Evolutionary conservation across 139 green algal genomes (phyloP), one percentile per base, ranked within the genome.

Genomic region (Coelastrella sp.): DNA sequence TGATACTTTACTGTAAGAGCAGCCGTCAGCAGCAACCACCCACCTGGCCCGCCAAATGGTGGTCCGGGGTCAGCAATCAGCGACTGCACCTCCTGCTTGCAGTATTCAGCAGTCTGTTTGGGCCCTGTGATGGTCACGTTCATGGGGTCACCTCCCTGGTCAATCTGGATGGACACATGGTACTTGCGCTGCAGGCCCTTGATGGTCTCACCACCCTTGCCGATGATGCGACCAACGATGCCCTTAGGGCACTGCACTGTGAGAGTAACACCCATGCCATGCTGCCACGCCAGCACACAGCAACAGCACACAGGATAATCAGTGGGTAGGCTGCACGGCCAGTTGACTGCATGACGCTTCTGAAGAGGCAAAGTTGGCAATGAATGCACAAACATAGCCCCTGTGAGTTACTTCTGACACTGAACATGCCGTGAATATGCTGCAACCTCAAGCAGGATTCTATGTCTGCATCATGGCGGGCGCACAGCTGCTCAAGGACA

Each of bases 171-270:
- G 91, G 94, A 96, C 14, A 94, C 94, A 22, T 92, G 94, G 64
- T 94, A 98, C 64, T 96, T 93, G 76, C 94, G 94, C 94, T 99
- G 97, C 92, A 99, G 94, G 16, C 92, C 90, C 94, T 98, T 98
- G 96, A 99, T 99, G 4, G 96, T 99, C 86, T 99, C 97, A 6
- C 98, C 98, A 68, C 96, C 95, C 92, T 98, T 98, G 82, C 98
- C 98, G 80, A 99, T 99, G 23, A 99, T 94, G 68, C 97, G 96
- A 3, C 98, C 98, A 2, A 99, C 95, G 89, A 98, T 97, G 6
- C 86, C 76, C 93, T 98, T 98, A n/a, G 97, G 97, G 92, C 97
- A 99, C 64, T 97, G 93, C 58, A 99, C 17, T 22, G 94, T 92
- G 17, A 95, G 88, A 0, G 94, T 96, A 3, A 90, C 80, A 23